Conservation (phyloP, 768 basidiomycete species). For the Macrolepiota dolichaula region DNA sequence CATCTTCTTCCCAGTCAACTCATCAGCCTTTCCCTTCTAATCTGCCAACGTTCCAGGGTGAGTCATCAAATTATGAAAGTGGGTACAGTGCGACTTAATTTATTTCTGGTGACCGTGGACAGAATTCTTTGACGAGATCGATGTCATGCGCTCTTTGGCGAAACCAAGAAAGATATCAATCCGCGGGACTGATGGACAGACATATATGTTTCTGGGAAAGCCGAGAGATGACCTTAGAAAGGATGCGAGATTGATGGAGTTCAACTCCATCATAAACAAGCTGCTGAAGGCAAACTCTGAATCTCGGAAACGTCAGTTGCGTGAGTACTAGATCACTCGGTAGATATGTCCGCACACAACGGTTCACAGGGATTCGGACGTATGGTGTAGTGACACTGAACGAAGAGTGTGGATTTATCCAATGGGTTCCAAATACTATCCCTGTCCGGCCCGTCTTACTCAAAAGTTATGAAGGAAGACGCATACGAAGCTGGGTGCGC, state of each 20-base stretch:
- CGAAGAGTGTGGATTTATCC: constrained; percentile 95
- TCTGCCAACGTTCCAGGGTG: constrained; percentile 76
- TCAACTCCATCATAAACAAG: constrained; percentile 97
- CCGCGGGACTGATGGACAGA: constrained; percentile 74
- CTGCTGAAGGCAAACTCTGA: constrained; percentile 91
- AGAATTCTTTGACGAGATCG: constrained; percentile 83
- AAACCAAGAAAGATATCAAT: constrained; percentile 91
- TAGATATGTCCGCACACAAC: neutral
- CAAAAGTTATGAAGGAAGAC: constrained; percentile 56
- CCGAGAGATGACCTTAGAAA: constrained; percentile 97
- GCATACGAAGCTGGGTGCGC: constrained; percentile 39
- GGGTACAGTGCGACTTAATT: neutral
- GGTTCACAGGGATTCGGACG: constrained; percentile 79
- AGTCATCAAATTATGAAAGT: constrained; percentile 13
- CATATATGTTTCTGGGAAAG: constrained; percentile 92
- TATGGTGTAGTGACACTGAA: constrained; percentile 98
- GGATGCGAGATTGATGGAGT: constrained; percentile 96
- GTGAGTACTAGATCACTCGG: constrained; percentile 44
- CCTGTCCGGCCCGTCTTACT: constrained; percentile 75
- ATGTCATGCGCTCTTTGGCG: constrained; percentile 88
- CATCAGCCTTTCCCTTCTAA: constrained; percentile 81
- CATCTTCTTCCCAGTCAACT: constrained; percentile 52
- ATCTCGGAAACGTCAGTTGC: constrained; percentile 83
- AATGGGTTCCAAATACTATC: constrained; percentile 96
- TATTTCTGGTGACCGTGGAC: neutral